Conservation (phyloP, 495 filamentous ascomycete species). For the Penicillium antarcticum region DNA sequence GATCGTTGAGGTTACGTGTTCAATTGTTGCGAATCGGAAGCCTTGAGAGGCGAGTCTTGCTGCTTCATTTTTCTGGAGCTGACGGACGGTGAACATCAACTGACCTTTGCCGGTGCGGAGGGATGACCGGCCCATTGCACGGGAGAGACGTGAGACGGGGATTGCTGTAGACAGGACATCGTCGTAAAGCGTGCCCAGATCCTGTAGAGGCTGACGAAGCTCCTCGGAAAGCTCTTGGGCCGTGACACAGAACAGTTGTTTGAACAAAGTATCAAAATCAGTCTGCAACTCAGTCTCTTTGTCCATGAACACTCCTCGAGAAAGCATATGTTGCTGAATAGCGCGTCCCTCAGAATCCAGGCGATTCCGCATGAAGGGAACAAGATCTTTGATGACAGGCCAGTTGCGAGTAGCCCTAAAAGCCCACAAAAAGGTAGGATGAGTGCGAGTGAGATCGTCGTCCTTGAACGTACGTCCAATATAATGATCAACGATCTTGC, state of each 20-base stretch:
- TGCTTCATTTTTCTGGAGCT: slow-evolving; percentile 54
- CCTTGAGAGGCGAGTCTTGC: slow-evolving; percentile 65
- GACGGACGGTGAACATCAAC: slow-evolving; percentile 76
- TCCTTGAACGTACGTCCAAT: slow-evolving; percentile 65
- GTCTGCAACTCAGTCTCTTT: slow-evolving; percentile 38
- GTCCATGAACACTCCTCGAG: slow-evolving; percentile 30
- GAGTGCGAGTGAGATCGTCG: slow-evolving; percentile 71
- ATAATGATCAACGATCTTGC: slow-evolving; percentile 77
- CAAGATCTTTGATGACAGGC: slow-evolving; percentile 60
- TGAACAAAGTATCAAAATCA: slow-evolving; percentile 76
- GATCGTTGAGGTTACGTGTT: slow-evolving; percentile 65
- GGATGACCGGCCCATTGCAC: slow-evolving; percentile 33
- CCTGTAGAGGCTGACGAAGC: slow-evolving; percentile 56
- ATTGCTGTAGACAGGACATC: slow-evolving; percentile 67
- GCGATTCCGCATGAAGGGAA: slow-evolving; percentile 65
- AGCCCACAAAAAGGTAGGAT: slow-evolving; percentile 84
- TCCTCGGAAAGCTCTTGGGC: slow-evolving; percentile 68
- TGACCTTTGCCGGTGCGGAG: slow-evolving; percentile 61
- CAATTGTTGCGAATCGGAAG: slow-evolving; percentile 68
- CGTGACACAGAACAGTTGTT: slow-evolving; percentile 82
- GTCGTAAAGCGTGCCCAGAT: slow-evolving; percentile 75
- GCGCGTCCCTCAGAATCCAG: slow-evolving; percentile 39
- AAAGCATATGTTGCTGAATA: slow-evolving; percentile 38
- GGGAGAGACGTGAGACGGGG: slow-evolving; percentile 31
- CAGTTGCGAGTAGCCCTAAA: slow-evolving; percentile 78